Evolutionary conservation across 345 rosid species (phyloP).

Genomic region (Gossypium longicalyx): DNA sequence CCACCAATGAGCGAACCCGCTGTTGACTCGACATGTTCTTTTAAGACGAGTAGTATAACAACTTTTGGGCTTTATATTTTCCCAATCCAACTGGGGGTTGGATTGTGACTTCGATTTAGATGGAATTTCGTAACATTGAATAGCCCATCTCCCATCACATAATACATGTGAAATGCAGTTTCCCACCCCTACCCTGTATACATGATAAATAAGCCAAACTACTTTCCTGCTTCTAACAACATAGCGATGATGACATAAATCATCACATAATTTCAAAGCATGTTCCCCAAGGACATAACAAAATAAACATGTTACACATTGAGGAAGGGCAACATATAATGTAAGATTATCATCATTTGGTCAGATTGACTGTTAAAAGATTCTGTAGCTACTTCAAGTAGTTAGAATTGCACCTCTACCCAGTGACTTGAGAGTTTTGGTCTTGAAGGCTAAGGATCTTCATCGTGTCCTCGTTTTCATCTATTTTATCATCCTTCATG

Average conservation of each 20-base stretch:
- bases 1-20: too few species aligned
- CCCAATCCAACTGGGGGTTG: too few species aligned
- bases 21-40: too few species aligned
- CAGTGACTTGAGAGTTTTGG: not conserved
- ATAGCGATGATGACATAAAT: not conserved
- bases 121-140: too few species aligned
- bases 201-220: not conserved
- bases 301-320: not conserved
- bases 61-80: too few species aligned
- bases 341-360: not conserved
- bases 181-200: too few species aligned
- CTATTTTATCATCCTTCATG: slow-evolving; percentile 24
- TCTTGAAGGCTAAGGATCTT: slow-evolving; percentile 18
- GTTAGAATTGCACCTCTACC: not conserved
- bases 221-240: not conserved
- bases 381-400: not conserved
- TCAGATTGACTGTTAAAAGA: not conserved
- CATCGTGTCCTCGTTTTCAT: slow-evolving; percentile 23
- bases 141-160: too few species aligned
- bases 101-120: too few species aligned
- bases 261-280: not conserved
- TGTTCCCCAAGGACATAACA: not conserved
- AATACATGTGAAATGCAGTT: too few species aligned
- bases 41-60: too few species aligned
- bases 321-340: not conserved